Conservation (phyloP, 1,284 basidiomycete genomes). For the Trichosporon inkin region DNA sequence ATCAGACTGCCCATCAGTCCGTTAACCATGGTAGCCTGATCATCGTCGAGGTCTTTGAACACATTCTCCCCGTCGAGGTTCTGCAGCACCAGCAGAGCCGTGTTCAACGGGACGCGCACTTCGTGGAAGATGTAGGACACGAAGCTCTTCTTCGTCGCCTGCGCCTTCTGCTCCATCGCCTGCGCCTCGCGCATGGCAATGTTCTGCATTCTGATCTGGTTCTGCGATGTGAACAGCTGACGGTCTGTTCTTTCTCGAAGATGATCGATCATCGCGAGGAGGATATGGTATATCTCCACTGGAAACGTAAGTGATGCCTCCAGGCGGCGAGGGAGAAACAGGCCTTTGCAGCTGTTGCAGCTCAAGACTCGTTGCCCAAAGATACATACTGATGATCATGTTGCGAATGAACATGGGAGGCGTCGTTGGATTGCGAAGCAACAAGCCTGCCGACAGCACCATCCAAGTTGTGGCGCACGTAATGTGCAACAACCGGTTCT, state of each 20-base stretch:
- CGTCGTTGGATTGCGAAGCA: conserved; percentile 29
- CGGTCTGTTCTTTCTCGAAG: conserved; percentile 56
- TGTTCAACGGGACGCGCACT: conserved; percentile 86
- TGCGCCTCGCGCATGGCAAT: conserved; percentile 77
- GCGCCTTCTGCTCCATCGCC: conserved; percentile 72
- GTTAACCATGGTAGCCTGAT: conserved; percentile 47
- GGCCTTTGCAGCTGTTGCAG: background rate
- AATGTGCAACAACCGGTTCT: conserved; percentile 64
- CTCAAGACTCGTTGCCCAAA: conserved; percentile 16
- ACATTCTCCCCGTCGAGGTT: conserved; percentile 69
- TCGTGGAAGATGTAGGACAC: conserved; percentile 65
- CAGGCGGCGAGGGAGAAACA: background rate
- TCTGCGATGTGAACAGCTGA: conserved; percentile 60
- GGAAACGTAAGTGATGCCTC: background rate
- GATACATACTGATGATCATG: conserved; percentile 36
- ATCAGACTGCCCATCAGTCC: conserved; percentile 69
- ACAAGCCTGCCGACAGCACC: conserved; percentile 46
- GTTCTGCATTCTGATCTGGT: conserved; percentile 67
- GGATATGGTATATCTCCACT: conserved; percentile 45
- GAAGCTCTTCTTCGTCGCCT: conserved; percentile 70
- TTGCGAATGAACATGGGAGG: conserved; percentile 52
- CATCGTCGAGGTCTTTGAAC: conserved; percentile 37
- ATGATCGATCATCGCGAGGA: conserved; percentile 47
- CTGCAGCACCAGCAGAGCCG: conserved; percentile 79
- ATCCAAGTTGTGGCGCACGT: conserved; percentile 55